Evolutionary conservation across 257 asterid species (phyloP).

Genomic region (Solanum chmielewskii): DNA sequence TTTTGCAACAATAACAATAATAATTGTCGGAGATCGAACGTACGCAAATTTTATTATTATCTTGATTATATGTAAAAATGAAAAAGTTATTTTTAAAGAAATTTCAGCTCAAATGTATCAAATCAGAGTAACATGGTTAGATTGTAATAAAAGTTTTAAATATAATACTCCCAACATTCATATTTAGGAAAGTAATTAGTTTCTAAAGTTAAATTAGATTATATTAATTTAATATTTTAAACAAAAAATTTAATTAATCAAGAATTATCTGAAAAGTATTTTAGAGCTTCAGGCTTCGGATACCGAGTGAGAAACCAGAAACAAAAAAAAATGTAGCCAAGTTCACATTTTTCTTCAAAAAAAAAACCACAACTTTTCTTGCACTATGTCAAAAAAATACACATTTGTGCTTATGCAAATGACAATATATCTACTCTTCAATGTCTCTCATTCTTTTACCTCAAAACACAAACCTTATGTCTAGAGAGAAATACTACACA

Average conservation of each 20-base stretch:
- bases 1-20: background rate
- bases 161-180: accelerated
- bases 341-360: background rate
- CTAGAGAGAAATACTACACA: background rate
- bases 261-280: too few relatives aligned
- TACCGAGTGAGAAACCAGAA: background rate
- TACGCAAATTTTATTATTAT: background rate
- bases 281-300: background rate
- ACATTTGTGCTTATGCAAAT: background rate
- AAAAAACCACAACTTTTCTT: background rate
- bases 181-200: too few relatives aligned
- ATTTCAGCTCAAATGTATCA: too few relatives aligned
- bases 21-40: accelerated
- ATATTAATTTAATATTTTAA: too few relatives aligned
- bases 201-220: too few relatives aligned
- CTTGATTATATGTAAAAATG: too few relatives aligned
- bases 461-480: background rate
- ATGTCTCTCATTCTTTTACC: background rate
- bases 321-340: background rate
- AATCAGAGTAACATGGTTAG: too few relatives aligned
- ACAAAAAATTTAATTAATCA: accelerated
- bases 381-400: background rate
- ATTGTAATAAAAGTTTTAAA: background rate
- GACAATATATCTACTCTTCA: background rate
- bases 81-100: background rate